Conservation (phyloP, 257 asterid genomes). For the Rubia yunnanensis region DNA sequence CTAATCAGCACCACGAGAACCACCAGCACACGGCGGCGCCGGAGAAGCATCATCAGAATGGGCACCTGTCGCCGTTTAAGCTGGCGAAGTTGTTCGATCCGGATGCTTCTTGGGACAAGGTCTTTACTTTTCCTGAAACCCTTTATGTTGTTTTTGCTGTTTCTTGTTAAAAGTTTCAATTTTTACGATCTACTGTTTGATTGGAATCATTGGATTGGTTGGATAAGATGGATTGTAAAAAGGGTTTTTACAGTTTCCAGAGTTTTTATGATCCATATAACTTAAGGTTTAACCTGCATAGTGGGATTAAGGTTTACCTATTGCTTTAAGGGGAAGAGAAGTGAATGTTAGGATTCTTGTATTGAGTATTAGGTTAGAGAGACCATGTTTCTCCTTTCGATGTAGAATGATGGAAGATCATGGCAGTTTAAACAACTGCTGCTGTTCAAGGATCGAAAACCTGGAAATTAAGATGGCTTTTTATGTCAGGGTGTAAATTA, state of each 20-base stretch:
- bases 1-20: not conserved
- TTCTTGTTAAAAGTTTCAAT: not conserved
- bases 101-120: conserved; percentile 75
- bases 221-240: not conserved
- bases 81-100: conserved; percentile 71
- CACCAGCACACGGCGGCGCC: conserved; percentile 25
- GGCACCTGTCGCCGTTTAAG: conserved; percentile 65
- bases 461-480: not conserved
- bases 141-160: not conserved
- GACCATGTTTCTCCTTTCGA: not conserved
- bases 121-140: conserved; percentile 10
- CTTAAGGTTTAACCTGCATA: too few species aligned
- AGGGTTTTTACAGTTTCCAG: not conserved
- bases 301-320: not conserved
- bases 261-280: not conserved
- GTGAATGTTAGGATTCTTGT: not conserved
- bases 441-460: not conserved
- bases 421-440: not conserved
- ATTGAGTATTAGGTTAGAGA: not conserved
- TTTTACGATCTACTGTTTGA: not conserved
- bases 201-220: not conserved
- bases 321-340: not conserved
- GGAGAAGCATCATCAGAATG: conserved; percentile 47
- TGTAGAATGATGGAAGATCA: not conserved
- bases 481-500: not conserved